These are phyloP conservation scores for Collybia mongolica DNA, from an alignment of 768 basidiomycete genomes.

Conservation along the genomic window DNA sequence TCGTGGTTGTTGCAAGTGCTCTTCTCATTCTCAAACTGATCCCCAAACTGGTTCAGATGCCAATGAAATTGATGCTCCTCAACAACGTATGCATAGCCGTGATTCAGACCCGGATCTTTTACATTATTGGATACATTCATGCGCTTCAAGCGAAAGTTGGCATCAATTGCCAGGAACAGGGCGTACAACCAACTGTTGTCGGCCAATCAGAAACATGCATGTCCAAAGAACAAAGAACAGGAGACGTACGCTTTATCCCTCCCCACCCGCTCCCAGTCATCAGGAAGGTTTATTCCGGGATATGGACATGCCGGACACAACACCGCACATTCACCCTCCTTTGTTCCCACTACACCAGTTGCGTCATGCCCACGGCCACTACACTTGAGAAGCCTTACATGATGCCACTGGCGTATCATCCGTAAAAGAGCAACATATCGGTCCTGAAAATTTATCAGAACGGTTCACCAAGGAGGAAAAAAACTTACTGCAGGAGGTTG, in stretches of 20 bases:
- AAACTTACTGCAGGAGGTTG: not conserved
- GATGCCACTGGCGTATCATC: conserved; percentile 18
- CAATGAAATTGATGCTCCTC: conserved; percentile 15
- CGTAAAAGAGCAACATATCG: not conserved
- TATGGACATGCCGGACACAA: conserved; percentile 27
- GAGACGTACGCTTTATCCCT: conserved; percentile 11
- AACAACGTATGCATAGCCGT: conserved; percentile 11
- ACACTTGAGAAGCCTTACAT: conserved; percentile 18
- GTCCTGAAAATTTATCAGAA: not conserved
- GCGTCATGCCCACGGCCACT: conserved; percentile 15
- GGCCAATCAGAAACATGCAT: not conserved
- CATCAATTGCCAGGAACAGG: conserved; percentile 13
- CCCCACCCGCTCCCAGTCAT: conserved; percentile 13
- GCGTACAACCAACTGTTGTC: conserved; percentile 4
- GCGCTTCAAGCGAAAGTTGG: conserved; percentile 19
- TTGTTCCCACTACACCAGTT: conserved; percentile 8
- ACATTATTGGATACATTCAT: conserved; percentile 15
- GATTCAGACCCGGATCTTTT: conserved; percentile 12
- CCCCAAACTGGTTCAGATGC: conserved; percentile 21
- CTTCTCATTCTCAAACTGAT: not conserved
- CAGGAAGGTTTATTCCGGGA: conserved; percentile 20
- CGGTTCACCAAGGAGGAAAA: not conserved
- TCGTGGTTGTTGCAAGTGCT: conserved; percentile 12
- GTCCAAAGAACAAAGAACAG: not conserved
- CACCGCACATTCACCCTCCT: conserved; percentile 18